Evolutionary conservation across 2,329 filamentous ascomycete genomes (phyloP), one percentile per base, ranked within the genome.

Genomic region (Ceratocystiopsis minuta): DNA sequence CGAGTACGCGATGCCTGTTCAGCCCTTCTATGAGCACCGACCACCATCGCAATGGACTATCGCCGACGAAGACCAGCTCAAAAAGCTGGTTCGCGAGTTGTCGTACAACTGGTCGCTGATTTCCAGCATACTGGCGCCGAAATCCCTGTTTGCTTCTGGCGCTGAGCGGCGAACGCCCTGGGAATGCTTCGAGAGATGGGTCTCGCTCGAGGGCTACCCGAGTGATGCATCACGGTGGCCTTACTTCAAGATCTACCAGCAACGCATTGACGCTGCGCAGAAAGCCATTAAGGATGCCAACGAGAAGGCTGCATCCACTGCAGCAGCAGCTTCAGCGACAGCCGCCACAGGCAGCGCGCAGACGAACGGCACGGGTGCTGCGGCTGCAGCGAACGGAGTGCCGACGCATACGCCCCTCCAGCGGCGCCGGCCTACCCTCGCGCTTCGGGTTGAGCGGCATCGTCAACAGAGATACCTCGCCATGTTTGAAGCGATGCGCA

Each of bases 101-200:
- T 85, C 85, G 0, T 96, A 95, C 64, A 98, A 98, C 53, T 98
- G 90, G 90, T 92, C 86, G 3, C 67, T 98, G 6, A 94, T 96
- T 42, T 83, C 87, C 1, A 82, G 75, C 51, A 78, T 88, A 45
- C 64, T 96, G 41, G 70, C 75, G 2, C 70, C 80, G 15, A 75
- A 75, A 41, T 92, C 85, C 0, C 57, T 77, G 14, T 92, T 85
- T 54, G 71, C 76, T n/a, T 88, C 87, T 16, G 85, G 84, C 2
- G 77, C 85, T 12, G 88, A 96, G 56, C 73, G 90, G 47, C 75
- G 90, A 38, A 96, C 88, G 3, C 86, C 88, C 0, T 98, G 90
- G 90, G 90, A 98, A 61, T 98, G 90, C 56, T 98, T 98, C 52
- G 90, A 98, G 60, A 75, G 90, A 36, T 98, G 88, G 88, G 81